Percentiles rank a stretch among this genome's conserved stretches.
phyloP scores from a whole-genome alignment of 805 yeast genomes.

The Ogataea dorogensis region DNA sequence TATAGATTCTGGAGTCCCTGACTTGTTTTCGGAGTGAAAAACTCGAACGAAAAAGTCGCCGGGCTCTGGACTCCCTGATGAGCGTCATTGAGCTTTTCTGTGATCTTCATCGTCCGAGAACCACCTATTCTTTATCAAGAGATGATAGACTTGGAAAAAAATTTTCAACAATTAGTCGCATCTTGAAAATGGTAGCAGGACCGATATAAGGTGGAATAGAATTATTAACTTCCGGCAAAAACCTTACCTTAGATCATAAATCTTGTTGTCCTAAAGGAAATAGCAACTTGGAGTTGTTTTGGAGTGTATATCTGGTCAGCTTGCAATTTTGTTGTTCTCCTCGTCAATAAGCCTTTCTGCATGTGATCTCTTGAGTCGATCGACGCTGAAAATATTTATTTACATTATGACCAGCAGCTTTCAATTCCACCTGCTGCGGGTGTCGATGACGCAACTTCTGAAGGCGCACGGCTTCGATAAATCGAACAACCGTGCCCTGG shows the following conservation, averaged over 20 bases:
- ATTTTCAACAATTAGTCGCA: conserved; percentile 13
- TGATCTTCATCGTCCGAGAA: conserved; percentile 40
- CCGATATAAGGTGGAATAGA: not conserved
- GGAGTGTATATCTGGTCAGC: no score
- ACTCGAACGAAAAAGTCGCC: conserved; percentile 92
- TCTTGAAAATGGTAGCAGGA: conserved; percentile 6
- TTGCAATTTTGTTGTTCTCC: no score
- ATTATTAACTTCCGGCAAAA: not conserved
- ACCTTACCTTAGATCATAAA: not conserved
- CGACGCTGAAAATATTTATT: conserved; percentile 7
- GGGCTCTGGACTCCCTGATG: conserved; percentile 33
- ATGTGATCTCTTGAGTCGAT: conserved; percentile 9
- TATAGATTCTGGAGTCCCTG: conserved; percentile 96
- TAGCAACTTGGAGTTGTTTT: no score
- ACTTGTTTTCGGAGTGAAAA: conserved; percentile 94
- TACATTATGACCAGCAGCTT: conserved; percentile 22
- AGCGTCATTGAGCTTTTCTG: conserved; percentile 43
- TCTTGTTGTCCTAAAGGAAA: conserved; percentile 4
- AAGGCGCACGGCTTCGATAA: conserved; percentile 83
- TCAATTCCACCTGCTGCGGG: conserved; percentile 32
- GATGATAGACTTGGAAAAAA: conserved; percentile 1
- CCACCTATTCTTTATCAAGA: conserved; percentile 3
- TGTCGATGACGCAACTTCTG: conserved; percentile 50
- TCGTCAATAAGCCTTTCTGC: no score
- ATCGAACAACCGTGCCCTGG: conserved; percentile 68